These are phyloP conservation scores for Aulographum hederae DNA, from an alignment of 2,329 filamentous ascomycete genomes.

Conservation along the genomic window DNA sequence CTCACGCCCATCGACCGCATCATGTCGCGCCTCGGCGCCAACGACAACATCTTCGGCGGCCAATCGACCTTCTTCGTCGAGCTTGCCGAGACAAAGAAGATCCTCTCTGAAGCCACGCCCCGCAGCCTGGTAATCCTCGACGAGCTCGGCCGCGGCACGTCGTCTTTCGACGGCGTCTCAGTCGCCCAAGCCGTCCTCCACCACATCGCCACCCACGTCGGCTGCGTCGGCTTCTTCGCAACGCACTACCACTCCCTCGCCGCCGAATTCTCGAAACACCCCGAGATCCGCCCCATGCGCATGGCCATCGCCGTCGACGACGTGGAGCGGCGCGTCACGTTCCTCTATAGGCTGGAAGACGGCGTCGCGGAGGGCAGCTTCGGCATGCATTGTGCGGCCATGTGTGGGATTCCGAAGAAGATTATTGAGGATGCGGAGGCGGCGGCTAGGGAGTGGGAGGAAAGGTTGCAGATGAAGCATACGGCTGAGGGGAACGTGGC, in stretches of 20 bases:
- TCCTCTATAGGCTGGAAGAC: slow-evolving; percentile 83
- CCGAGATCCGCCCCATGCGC: slow-evolving; percentile 67
- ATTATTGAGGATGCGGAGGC: slow-evolving; percentile 77
- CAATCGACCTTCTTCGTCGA: slow-evolving; percentile 98
- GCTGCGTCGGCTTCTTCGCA: slow-evolving; percentile 89
- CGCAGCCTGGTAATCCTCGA: slow-evolving; percentile 92
- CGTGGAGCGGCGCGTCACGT: slow-evolving; percentile 69
- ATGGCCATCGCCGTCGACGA: slow-evolving; percentile 96
- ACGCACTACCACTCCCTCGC: slow-evolving; percentile 94
- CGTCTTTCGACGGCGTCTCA: slow-evolving; percentile 88
- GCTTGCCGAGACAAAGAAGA: slow-evolving; percentile 94
- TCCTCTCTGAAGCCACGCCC: slow-evolving; percentile 80
- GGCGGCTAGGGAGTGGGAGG: slow-evolving; percentile 85
- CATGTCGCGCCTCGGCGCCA: slow-evolving; percentile 93
- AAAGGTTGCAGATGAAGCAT: slow-evolving; percentile 79
- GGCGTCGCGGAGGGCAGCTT: slow-evolving; percentile 94
- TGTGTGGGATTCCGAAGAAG: slow-evolving; percentile 79
- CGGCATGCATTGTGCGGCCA: slow-evolving; percentile 96
- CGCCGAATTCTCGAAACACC: slow-evolving; percentile 75
- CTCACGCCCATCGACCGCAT: slow-evolving; percentile 90
- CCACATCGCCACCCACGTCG: slow-evolving; percentile 82
- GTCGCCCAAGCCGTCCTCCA: slow-evolving; percentile 96
- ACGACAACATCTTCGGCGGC: slow-evolving; percentile 97
- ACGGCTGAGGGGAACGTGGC: slow-evolving; percentile 78
- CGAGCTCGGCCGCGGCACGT: slow-evolving; percentile 86